Evolutionary conservation across 1,284 basidiomycete genomes (phyloP).

Genomic region (Ceratobasidium sp.): DNA sequence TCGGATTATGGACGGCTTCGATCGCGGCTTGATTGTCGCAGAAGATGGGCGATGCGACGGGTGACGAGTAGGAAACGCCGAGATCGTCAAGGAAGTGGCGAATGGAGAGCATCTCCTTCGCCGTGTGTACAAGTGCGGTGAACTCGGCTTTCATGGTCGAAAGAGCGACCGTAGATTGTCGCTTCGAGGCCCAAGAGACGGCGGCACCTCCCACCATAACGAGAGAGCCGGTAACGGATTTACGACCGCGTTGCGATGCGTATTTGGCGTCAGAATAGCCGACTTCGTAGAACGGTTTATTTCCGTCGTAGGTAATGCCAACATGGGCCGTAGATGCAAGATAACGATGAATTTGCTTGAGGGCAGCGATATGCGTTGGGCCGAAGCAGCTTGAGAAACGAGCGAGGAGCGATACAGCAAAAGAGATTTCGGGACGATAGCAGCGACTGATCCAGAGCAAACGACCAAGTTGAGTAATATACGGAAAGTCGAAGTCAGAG

Average conservation of each 20-base stretch:
- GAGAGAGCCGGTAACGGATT: conserved; percentile 56
- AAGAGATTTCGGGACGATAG: conserved; percentile 23
- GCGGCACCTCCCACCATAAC: conserved; percentile 49
- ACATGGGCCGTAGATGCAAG: conserved; percentile 17
- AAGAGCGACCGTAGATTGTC: conserved; percentile 29
- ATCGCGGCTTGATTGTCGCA: conserved; percentile 51
- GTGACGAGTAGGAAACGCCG: not conserved
- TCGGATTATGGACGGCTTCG: conserved; percentile 45
- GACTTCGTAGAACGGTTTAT: conserved; percentile 33
- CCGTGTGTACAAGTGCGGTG: conserved; percentile 13
- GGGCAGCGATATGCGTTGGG: conserved; percentile 1
- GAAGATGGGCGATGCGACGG: conserved; percentile 29
- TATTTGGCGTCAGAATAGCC: conserved; percentile 39
- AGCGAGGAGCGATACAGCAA: conserved; percentile 17
- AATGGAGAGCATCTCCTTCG: conserved; percentile 48
- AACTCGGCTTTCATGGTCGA: conserved; percentile 48
- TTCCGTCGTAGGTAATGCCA: conserved; percentile 34
- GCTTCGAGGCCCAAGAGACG: conserved; percentile 59
- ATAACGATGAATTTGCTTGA: conserved; percentile 23
- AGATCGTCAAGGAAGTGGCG: conserved; percentile 2
- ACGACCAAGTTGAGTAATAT: conserved; percentile 17
- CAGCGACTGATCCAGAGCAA: conserved; percentile 28
- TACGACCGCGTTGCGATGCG: conserved; percentile 55
- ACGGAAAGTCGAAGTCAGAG: conserved; percentile 6
- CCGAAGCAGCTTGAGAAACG: conserved; percentile 6